A percentile compares a stretch with the other conserved stretches of the same genome.
These are phyloP conservation scores for Giardia duodenalis DNA, from an alignment of 208 protist genomes.

Conservation along the genomic window DNA sequence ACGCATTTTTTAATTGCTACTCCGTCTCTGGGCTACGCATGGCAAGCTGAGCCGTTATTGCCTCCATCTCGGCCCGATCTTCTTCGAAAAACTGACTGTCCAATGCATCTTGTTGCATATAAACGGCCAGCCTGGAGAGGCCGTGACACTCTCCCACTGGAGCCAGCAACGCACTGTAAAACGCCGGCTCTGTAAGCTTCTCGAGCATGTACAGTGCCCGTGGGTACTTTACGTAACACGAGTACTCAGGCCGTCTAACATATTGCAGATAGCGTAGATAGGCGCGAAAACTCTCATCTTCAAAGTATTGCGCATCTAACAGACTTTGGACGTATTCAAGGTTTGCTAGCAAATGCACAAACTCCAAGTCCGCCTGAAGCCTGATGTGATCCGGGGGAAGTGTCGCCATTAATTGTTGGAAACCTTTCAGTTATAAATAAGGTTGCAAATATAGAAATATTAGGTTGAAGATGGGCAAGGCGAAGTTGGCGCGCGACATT, in stretches of 20 bases:
- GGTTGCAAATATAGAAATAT: no score
- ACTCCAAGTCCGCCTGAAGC: conserved; percentile 5
- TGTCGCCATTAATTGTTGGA: no score
- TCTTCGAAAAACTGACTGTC: no score
- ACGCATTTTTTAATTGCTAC: conserved; percentile 24
- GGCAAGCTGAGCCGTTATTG: no score
- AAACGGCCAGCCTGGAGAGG: neutral
- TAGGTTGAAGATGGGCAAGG: no score
- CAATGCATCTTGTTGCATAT: neutral
- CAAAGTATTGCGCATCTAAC: neutral
- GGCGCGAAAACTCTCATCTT: neutral
- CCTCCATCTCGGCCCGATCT: no score
- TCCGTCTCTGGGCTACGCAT: no score
- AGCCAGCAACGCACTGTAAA: neutral
- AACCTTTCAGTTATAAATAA: no score
- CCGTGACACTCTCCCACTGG: neutral
- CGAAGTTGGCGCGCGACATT: no score
- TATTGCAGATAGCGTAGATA: neutral
- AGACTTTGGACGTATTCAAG: neutral
- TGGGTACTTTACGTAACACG: neutral
- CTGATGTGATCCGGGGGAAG: no score
- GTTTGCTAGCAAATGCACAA: neutral
- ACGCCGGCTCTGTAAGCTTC: neutral
- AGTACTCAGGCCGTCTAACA: neutral
- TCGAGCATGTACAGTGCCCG: neutral